Percentiles rank a stretch among this genome's conserved stretches.
phyloP scores from a whole-genome alignment of 805 yeast species.

The Tetrapisispora namnaoensis region DNA sequence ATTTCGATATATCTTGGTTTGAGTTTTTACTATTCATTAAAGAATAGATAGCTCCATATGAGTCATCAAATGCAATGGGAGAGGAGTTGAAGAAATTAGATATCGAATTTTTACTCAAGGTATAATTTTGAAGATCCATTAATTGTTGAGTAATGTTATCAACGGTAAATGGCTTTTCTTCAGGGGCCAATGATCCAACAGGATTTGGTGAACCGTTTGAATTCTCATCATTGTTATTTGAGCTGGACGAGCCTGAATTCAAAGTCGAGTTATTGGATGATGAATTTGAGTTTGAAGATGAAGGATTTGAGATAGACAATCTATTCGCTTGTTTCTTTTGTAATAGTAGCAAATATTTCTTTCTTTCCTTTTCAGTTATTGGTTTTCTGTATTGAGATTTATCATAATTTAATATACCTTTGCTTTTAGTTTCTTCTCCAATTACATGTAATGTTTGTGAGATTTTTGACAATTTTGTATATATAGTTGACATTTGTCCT shows the following conservation, averaged over 20 bases:
- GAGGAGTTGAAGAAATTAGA: slow-evolving; percentile 27
- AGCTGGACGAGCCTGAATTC: neutral
- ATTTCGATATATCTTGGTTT: slow-evolving; percentile 56
- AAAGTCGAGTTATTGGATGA: neutral
- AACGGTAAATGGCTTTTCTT: slow-evolving; percentile 9
- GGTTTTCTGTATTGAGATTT: slow-evolving; percentile 17
- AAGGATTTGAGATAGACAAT: neutral
- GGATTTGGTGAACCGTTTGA: neutral
- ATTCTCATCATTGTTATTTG: neutral
- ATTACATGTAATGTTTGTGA: slow-evolving; percentile 27
- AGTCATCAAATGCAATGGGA: slow-evolving; percentile 31
- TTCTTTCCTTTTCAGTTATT: slow-evolving; percentile 17
- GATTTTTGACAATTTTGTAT: slow-evolving; percentile 24
- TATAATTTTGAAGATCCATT: slow-evolving; percentile 20
- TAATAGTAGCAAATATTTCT: slow-evolving; percentile 9
- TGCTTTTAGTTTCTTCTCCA: slow-evolving; percentile 30
- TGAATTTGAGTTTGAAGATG: neutral
- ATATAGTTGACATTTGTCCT: slow-evolving; percentile 15
- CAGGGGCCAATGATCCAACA: slow-evolving; percentile 1
- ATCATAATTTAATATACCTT: slow-evolving; percentile 26
- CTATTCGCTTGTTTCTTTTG: neutral
- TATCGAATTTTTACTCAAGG: slow-evolving; percentile 18
- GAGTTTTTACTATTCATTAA: slow-evolving; percentile 55
- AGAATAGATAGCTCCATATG: slow-evolving; percentile 58
- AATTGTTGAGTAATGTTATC: slow-evolving; percentile 8